Conservation (phyloP, 768 basidiomycete genomes). For the Podaxis carcinomalis region DNA sequence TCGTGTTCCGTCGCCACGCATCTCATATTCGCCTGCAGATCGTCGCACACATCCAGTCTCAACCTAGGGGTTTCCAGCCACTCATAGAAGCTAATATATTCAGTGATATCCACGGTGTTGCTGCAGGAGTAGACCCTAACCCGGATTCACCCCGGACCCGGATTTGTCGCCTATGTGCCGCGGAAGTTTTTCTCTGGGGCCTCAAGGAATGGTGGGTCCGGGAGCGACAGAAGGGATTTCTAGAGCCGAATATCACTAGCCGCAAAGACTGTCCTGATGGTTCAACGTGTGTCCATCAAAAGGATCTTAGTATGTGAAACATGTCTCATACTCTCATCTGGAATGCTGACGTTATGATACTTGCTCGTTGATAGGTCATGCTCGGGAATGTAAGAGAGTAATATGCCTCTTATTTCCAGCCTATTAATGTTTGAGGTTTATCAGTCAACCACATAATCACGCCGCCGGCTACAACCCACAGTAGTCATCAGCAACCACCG, state of each 20-base stretch:
- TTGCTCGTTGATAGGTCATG: constrained; percentile 46
- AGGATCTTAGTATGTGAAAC: constrained; percentile 49
- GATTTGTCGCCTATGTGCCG: constrained; percentile 70
- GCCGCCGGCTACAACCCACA: constrained; percentile 11
- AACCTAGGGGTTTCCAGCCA: constrained; percentile 59
- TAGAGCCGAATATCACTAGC: constrained; percentile 50
- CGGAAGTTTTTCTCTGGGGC: constrained; percentile 73
- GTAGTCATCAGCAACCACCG: not conserved
- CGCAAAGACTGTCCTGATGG: constrained; percentile 70
- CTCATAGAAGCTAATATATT: constrained; percentile 71
- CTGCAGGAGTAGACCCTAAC: constrained; percentile 51
- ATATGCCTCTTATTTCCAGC: not conserved
- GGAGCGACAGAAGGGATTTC: constrained; percentile 66
- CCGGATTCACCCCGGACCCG: constrained; percentile 53
- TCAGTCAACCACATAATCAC: constrained; percentile 41
- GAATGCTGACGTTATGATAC: not conserved
- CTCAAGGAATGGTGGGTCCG: constrained; percentile 80
- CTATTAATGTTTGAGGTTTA: not conserved
- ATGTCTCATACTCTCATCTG: constrained; percentile 3
- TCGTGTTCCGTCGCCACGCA: not conserved
- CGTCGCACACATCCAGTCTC: constrained; percentile 51
- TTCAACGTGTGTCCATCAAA: constrained; percentile 53
- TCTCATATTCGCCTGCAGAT: constrained; percentile 40
- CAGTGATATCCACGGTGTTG: constrained; percentile 58
- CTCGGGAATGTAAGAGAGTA: constrained; percentile 62